Evolutionary conservation across 202 grass and related monocot genomes (phyloP), one percentile per base, ranked within the genome.

Genomic region (Carex arenaria): DNA sequence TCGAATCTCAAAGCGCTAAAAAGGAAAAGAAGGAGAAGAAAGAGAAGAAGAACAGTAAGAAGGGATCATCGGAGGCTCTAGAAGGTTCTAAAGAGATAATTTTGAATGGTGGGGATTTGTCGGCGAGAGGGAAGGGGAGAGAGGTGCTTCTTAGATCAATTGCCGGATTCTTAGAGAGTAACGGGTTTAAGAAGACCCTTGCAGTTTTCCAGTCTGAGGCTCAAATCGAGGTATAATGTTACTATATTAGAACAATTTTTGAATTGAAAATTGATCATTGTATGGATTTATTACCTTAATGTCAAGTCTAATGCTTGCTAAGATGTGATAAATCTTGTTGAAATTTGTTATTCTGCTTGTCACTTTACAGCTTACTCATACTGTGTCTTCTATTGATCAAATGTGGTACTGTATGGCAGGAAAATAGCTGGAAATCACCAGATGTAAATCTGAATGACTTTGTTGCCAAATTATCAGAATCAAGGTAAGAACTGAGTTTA

Each of bases 81-180:
- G 79, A 74, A 45, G 47, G 20, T 42, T 67, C 47, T n/a, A 87
- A 70, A 10, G 84, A 80, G 26, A 45, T 72, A 1, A 4, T 42
- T 28, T 38, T 64, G 64, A 55, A 14, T 20, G 62, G 40, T 0
- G 64, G 55, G 2, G 84, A 74, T 54, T 31, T 31, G 53, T 32
- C 73, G 53, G 73, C 52, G 8, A 57, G 49, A 54, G 61, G 22
- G 18, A 49, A 64, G 13, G 79, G 84, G 20, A 59, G 60, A 62
- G 85, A 77, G 26, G 26, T 52, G 62, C 80, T 90, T 47, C 57
- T 90, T 45, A 78, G 68, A 89, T 87, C 91, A 55, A 85, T 98
- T 76, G 91, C 91, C 0, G 83, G 89, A 15, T 98, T 98, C 80
- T 88, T 98, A 61, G 88, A 95, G 67, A 70, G 80, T 28, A 87